Evolutionary conservation across 805 yeast species (phyloP).

Genomic region (Candida germanica): DNA sequence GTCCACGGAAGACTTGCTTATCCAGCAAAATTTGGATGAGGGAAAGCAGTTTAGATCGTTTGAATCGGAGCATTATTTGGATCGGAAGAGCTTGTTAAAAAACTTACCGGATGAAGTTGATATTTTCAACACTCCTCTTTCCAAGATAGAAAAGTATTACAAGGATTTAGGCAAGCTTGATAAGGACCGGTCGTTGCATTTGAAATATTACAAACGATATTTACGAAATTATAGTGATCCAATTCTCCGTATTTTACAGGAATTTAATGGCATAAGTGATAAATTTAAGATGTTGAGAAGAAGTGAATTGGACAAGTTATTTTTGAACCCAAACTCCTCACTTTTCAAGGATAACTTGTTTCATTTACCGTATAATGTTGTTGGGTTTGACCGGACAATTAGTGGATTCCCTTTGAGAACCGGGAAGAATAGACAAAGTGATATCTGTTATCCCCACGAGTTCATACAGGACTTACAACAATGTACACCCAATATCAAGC

Average conservation of each 20-base stretch:
- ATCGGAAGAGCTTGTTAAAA: slow-evolving; percentile 27
- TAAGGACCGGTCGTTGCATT: slow-evolving; percentile 34
- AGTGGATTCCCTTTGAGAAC: slow-evolving; percentile 36
- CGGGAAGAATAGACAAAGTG: slow-evolving; percentile 19
- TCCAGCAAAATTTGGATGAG: slow-evolving; percentile 34
- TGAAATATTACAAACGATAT: slow-evolving; percentile 33
- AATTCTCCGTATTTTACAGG: slow-evolving; percentile 25
- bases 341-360: slow-evolving; percentile 26
- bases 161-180: slow-evolving; percentile 30
- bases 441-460: slow-evolving; percentile 33
- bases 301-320: slow-evolving; percentile 26
- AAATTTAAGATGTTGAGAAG: slow-evolving; percentile 38
- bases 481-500: slow-evolving; percentile 10
- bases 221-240: slow-evolving; percentile 32
- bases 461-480: slow-evolving; percentile 33
- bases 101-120: slow-evolving; percentile 37
- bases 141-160: slow-evolving; percentile 31
- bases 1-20: slow-evolving; percentile 34
- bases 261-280: slow-evolving; percentile 33
- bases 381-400: slow-evolving; percentile 39
- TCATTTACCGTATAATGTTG: slow-evolving; percentile 35
- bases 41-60: slow-evolving; percentile 33
- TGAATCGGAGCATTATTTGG: slow-evolving; percentile 33
- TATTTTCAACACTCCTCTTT: slow-evolving; percentile 25
- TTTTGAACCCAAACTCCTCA: slow-evolving; percentile 28